Percentiles rank a stretch among this genome's conserved stretches.
These are phyloP conservation scores for Fusarium pseudograminearum DNA, from an alignment of 2,329 filamentous ascomycete genomes.

Conservation along the genomic window DNA sequence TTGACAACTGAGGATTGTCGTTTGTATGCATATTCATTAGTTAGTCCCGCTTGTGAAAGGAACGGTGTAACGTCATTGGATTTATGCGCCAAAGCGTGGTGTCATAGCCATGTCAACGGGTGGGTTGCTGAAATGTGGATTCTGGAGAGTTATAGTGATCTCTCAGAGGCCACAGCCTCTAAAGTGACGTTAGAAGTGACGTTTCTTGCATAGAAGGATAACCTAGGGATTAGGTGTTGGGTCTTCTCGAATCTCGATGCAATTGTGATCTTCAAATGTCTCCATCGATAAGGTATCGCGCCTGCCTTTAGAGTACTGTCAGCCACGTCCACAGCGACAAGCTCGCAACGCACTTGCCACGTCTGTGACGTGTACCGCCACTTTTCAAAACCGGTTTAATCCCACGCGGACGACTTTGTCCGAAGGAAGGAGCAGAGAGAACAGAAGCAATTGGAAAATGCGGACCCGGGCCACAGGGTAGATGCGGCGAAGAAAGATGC, in stretches of 20 bases:
- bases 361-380: constrained; percentile 38
- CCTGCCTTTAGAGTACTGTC: constrained; percentile 3
- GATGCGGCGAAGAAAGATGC: constrained; percentile 9
- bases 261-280: constrained; percentile 18
- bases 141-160: constrained; percentile 9
- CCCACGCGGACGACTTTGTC: constrained; percentile 19
- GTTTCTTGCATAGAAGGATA: constrained; percentile 24
- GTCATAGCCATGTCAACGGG: constrained; percentile 34
- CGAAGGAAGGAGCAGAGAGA: constrained; percentile 16
- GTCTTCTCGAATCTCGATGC: constrained; percentile 37
- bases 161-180: constrained; percentile 23
- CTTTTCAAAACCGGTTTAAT: constrained; percentile 35
- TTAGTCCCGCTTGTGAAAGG: constrained; percentile 26
- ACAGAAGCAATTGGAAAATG: constrained; percentile 15
- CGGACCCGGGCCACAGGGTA: constrained; percentile 6
- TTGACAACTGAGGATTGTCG: constrained; percentile 24
- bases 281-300: constrained; percentile 7
- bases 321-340: constrained; percentile 27
- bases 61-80: constrained; percentile 40
- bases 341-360: constrained; percentile 22
- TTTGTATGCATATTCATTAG: constrained; percentile 37
- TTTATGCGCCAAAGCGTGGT: constrained; percentile 33
- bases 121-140: constrained; percentile 39
- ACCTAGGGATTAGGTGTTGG: constrained; percentile 16
- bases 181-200: constrained; percentile 32